Conservation (phyloP, 176 grass and related monocot species). For the Oryza rufipogon region DNA sequence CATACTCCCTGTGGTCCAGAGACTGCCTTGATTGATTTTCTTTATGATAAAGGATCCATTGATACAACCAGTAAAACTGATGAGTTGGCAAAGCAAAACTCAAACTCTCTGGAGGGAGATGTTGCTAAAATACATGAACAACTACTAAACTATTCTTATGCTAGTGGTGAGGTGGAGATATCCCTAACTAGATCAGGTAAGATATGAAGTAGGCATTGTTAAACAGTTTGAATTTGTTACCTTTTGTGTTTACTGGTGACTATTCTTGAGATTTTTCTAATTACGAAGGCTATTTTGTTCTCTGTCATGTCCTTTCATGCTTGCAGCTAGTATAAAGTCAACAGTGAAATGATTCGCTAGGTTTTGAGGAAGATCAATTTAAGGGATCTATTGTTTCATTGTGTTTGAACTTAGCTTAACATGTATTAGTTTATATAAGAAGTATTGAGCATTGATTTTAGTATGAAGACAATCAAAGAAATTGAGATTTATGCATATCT, state of each 20-base stretch:
- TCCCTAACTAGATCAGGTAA: slow-evolving; percentile 53
- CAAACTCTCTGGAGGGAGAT: slow-evolving; percentile 34
- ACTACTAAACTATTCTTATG: slow-evolving; percentile 19
- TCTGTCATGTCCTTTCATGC: neutral
- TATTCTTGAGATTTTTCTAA: slow-evolving; percentile 1
- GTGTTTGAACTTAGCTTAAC: neutral
- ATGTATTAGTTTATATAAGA: neutral
- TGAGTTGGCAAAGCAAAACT: slow-evolving; percentile 24
- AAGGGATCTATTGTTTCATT: slow-evolving; percentile 5
- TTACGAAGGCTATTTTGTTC: neutral
- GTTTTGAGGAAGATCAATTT: neutral
- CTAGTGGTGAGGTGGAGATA: slow-evolving; percentile 34
- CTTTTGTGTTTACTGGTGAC: neutral
- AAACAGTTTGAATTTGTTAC: slow-evolving; percentile 2
- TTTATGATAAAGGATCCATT: neutral
- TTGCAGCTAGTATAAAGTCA: neutral
- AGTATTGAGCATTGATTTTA: neutral
- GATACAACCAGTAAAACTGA: slow-evolving; percentile 12
- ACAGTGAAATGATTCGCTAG: neutral
- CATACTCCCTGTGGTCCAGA: slow-evolving; percentile 20
- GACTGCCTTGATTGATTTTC: neutral
- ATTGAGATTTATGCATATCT: slow-evolving; percentile 10
- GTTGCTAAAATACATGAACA: slow-evolving; percentile 16
- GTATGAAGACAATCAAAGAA: neutral
- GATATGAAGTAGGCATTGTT: slow-evolving; percentile 18